phyloP scores from a whole-genome alignment of 768 basidiomycete species.

The Tylopilus felleus region DNA sequence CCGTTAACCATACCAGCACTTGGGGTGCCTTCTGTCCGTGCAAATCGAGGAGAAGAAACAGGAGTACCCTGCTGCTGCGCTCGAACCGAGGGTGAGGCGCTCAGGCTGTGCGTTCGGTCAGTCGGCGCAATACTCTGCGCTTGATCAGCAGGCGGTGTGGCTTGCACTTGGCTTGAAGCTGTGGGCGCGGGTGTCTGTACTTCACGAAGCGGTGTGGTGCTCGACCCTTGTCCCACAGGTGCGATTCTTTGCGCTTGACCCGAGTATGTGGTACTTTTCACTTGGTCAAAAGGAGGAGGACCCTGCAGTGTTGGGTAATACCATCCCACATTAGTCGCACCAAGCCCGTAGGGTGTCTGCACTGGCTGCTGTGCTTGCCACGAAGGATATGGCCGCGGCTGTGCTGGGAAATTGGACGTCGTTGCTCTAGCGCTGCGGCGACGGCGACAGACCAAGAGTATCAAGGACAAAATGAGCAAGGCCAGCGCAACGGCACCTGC shows the following conservation, averaged over 20 bases:
- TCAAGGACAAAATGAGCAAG: conserved; percentile 5
- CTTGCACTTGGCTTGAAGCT: not conserved
- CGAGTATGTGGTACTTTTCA: not conserved
- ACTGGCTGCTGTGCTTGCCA: conserved; percentile 11
- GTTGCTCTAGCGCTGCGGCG: not conserved
- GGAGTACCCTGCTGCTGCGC: not conserved
- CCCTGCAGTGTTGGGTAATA: not conserved
- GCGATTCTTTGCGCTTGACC: not conserved
- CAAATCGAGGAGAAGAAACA: conserved; percentile 2
- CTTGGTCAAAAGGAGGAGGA: not conserved
- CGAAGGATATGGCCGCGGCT: conserved; percentile 1
- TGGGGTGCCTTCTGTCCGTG: not conserved
- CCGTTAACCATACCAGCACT: not conserved
- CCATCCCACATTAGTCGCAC: conserved; percentile 1
- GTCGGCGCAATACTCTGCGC: not conserved
- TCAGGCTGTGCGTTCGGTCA: not conserved
- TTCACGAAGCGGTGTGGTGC: not conserved
- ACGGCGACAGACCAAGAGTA: conserved; percentile 5
- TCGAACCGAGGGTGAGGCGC: not conserved
- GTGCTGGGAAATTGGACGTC: not conserved
- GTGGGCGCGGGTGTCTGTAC: not conserved
- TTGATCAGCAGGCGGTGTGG: not conserved
- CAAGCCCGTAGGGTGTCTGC: not conserved
- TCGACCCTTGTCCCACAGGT: not conserved
- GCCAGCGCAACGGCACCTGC: conserved; percentile 13